Base-by-base conservation (phyloP, 2,329 filamentous ascomycete genomes). In the Bipolaris oryzae region DNA sequence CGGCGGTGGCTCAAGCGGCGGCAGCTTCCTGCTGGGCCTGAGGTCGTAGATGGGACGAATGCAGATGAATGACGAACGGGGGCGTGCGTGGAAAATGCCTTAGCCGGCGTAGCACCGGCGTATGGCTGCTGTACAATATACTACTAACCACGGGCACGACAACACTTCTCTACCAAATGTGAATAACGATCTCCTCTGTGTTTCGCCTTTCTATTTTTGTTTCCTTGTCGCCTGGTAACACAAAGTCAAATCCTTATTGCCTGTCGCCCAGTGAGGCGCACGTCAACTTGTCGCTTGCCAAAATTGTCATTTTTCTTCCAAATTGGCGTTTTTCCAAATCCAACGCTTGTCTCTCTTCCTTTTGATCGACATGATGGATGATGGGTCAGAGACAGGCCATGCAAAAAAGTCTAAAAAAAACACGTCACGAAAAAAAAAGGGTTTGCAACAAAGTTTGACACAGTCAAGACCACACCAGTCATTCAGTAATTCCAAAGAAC, bases 1-100 rank as follows among this genome's bases (percentile, higher is more conserved):
- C 10, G 81, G 82, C 7, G 82, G 81, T 53, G 84, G 85, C 66
- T 88, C 82, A 55, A 82, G 90, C 34, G 75, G 78, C 59, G 85
- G 88, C 47, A 88, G 83, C 74, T 85, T 90, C 67, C 76, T 91
- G 68, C 77, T 91, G 55, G 89, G 88, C 25, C 74, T 91, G 78
- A 85, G 87, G 74, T 82, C 62, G 63, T 74, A 66, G 65, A 51
- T 13, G 9, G 9, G 16, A 10, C 52, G 57, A 50, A 39, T 23
- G 11, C n/a, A 50, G 54, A 44, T 16, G 44, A 35, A 31, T 49
- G 53, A 47, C 10, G 45, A 47, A 47, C 13, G 43, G 23, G 45
- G 25, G 18, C 6, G 37, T 20, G 38, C 21, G 31, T 45, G 52
- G n/a, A 42, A 42, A 48, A 47, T 65, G 63, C 67, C 72, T 68